These are phyloP conservation scores for Sclerotinia borealis DNA, from an alignment of 2,329 filamentous ascomycete species.

Conservation along the genomic window DNA sequence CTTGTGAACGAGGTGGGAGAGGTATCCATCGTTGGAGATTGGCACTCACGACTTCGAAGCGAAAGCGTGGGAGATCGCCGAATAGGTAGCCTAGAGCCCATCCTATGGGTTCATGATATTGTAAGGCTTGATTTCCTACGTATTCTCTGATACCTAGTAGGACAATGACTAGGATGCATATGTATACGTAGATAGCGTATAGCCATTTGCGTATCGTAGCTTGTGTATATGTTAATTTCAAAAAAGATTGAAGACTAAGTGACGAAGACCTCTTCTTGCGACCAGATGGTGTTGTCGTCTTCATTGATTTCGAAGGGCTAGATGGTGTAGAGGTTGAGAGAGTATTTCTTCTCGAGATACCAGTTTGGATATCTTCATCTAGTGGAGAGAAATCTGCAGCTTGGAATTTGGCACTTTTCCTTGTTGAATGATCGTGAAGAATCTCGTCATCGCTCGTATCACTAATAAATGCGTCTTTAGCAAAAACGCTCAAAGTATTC, in stretches of 20 bases:
- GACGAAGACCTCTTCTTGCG: slow-evolving; percentile 61
- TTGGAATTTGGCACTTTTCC: neutral
- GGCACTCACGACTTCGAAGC: slow-evolving; percentile 62
- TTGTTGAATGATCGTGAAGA: neutral
- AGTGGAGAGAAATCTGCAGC: neutral
- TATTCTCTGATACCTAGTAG: slow-evolving; percentile 66
- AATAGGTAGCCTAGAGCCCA: slow-evolving; percentile 91
- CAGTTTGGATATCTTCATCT: neutral
- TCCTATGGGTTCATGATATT: slow-evolving; percentile 73
- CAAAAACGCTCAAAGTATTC: slow-evolving; percentile 18
- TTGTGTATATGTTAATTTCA: slow-evolving; percentile 73
- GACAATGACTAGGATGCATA: slow-evolving; percentile 58
- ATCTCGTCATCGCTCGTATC: slow-evolving; percentile 25
- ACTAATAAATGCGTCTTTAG: slow-evolving; percentile 16
- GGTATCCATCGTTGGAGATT: slow-evolving; percentile 71
- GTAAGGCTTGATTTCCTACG: slow-evolving; percentile 60
- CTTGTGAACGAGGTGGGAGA: slow-evolving; percentile 47
- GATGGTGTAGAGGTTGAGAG: slow-evolving; percentile 40
- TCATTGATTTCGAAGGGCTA: slow-evolving; percentile 31
- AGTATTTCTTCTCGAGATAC: slow-evolving; percentile 41
- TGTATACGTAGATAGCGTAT: slow-evolving; percentile 76
- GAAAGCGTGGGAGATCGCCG: slow-evolving; percentile 67
- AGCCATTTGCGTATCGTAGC: slow-evolving; percentile 72
- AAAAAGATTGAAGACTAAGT: slow-evolving; percentile 62
- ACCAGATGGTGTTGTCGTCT: slow-evolving; percentile 50